Base-by-base conservation (phyloP, 176 grass and related monocot genomes). In the Typha latifolia region DNA sequence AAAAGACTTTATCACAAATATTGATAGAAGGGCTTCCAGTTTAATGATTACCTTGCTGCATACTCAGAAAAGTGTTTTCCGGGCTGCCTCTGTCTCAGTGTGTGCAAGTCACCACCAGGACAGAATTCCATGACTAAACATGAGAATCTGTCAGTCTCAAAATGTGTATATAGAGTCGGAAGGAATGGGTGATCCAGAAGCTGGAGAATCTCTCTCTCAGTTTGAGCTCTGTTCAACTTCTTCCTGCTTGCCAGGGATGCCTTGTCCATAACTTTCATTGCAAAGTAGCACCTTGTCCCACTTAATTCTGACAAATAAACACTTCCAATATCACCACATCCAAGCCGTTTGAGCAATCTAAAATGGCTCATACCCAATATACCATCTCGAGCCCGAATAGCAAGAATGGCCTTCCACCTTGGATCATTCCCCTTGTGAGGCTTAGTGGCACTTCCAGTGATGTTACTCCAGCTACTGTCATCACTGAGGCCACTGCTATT, bases 41-140 rank as follows among this genome's bases (percentile, higher is more conserved):
- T 26, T 26, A 63, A 27, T 27, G 27, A 64, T 14, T 71, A 95
- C 90, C 90, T 95, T 69, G 90, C 90, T 59, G 90, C 85, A 12
- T 95, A 89, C 67, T 95, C 90, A 0, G 90, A 89, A 66, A 95
- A 95, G 67, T 95, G 77, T 63, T 89, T 95, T 63, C 89, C 89
- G 22, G 85, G 76, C 27, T 88, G 89, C 72, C 80, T 80, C 69
- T 93, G 89, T 70, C 89, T 90, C 75, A 91, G 75, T 10, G 88
- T 91, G 80, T 96, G 88, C 75, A 96, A 77, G 70, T 96, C 93
- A 1, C 93, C 93, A 77, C 93, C 93, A 1, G 85, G 87, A 74
- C 93, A 96, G 71, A 91, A 96, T 72, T 96, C 93, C 93, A 96
- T 96, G 29, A 96, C 88, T 51, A 96, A 78, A 72, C 93, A 96